Percentiles rank a stretch among this genome's conserved stretches.
Conservation (phyloP, 805 yeast species). For the Ogataea parapolymorpha region DNA sequence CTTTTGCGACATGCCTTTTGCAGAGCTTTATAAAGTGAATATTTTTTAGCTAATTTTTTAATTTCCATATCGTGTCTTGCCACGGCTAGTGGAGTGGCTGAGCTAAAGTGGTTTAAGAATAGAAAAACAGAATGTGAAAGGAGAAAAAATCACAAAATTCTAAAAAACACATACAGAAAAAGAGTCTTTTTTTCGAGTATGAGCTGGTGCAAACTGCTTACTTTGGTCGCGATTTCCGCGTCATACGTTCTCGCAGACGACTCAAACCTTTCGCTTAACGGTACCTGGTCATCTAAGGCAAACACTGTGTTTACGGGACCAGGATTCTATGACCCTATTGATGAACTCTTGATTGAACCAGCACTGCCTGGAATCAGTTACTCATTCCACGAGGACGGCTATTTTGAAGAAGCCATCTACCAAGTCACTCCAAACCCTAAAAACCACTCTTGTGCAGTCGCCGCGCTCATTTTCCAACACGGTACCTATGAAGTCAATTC, state of each 20-base stretch:
- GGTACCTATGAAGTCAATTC: slow-evolving; percentile 65
- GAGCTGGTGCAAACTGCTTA: slow-evolving; percentile 5
- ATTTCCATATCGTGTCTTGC: background rate
- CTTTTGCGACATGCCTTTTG: slow-evolving; percentile 4
- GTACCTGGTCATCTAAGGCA: slow-evolving; percentile 95
- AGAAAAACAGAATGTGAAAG: slow-evolving; percentile 7
- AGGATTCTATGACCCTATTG: slow-evolving; percentile 92
- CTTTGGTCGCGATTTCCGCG: background rate
- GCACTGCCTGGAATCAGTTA: slow-evolving; percentile 91
- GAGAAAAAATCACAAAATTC: slow-evolving; percentile 4
- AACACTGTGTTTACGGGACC: slow-evolving; percentile 97
- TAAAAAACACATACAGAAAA: background rate
- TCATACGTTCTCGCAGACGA: slow-evolving; percentile 5
- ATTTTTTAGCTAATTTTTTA: background rate
- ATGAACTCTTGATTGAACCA: slow-evolving; percentile 92
- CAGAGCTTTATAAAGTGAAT: background rate
- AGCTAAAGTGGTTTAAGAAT: slow-evolving; percentile 1
- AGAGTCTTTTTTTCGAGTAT: background rate
- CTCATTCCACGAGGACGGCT: slow-evolving; percentile 91
- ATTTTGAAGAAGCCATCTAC: slow-evolving; percentile 85
- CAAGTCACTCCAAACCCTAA: slow-evolving; percentile 67
- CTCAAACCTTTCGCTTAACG: slow-evolving; percentile 43
- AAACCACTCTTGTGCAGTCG: slow-evolving; percentile 80
- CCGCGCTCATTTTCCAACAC: slow-evolving; percentile 82
- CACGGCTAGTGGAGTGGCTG: slow-evolving; percentile 14